phyloP scores from a whole-genome alignment of 148 eudicot species.

The Silene conica region DNA sequence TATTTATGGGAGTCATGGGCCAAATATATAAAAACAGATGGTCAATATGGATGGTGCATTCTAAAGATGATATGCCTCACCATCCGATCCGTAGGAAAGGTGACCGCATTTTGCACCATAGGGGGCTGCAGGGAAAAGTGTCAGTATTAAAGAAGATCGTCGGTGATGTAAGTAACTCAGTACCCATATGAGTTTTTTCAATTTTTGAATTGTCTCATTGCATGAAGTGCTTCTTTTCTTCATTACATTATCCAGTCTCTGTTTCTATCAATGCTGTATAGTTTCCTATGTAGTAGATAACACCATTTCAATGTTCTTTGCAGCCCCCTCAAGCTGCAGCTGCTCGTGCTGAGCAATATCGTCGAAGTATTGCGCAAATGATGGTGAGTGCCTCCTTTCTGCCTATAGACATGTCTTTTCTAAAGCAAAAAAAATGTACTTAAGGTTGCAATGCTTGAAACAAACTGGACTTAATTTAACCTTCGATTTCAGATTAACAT shows the following conservation, averaged over 20 bases:
- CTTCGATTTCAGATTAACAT: slow-evolving; percentile 70
- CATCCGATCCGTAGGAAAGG: slow-evolving; percentile 70
- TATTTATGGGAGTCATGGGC: slow-evolving; percentile 82
- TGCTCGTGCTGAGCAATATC: slow-evolving; percentile 90
- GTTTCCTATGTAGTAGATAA: neutral
- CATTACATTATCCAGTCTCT: neutral
- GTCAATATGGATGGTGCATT: slow-evolving; percentile 99
- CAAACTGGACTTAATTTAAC: slow-evolving; percentile 13
- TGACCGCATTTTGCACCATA: slow-evolving; percentile 45
- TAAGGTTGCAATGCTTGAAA: neutral
- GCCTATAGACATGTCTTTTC: neutral
- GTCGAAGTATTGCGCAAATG: slow-evolving; percentile 95
- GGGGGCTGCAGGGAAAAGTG: slow-evolving; percentile 49
- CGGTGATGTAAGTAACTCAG: slow-evolving; percentile 58
- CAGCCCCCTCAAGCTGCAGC: slow-evolving; percentile 93
- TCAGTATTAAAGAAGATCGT: slow-evolving; percentile 50
- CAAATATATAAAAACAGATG: slow-evolving; percentile 82
- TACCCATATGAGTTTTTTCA: neutral
- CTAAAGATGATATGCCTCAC: slow-evolving; percentile 95
- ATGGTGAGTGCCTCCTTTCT: slow-evolving; percentile 48
- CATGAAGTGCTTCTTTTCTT: neutral
- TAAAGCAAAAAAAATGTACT: neutral
- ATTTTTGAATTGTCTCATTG: slow-evolving; percentile 1
- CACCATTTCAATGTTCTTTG: slow-evolving; percentile 21
- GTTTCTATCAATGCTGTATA: neutral